Base-by-base conservation (phyloP, 257 asterid species). In the Primulina eburnea region DNA sequence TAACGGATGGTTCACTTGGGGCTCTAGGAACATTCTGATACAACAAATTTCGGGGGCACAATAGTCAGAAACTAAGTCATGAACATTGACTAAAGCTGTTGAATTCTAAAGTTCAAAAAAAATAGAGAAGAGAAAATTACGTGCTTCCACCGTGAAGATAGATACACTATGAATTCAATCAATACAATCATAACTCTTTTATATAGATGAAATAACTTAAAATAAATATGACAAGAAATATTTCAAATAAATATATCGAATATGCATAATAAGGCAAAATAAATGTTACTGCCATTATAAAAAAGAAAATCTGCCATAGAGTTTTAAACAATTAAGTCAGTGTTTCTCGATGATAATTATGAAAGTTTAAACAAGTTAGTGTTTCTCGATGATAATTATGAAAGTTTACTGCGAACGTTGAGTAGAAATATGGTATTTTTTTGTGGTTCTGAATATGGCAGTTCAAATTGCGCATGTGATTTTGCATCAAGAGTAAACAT, bases 1-100 rank as follows among this genome's bases (percentile, higher is more conserved):
- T 43, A 40, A 21, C 59, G 2, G 82, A 70, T 75, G 78, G 80
- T 75, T 70, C 77, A 67, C 62, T 75, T 55, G 79, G 71, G 58
- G 74, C 55, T 21, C 70, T 77, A 7, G 34, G 62, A 10, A 61
- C 38, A 17, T 86, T 78, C 58, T 68, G 84, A 11, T 84, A 87
- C 77, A 65, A 12, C 79, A 85, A 78, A 76, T 60, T 82, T 86
- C 40, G 72, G 28, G 3, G 17, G 2, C 32, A 20, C 55, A 12
- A 43, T 43, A 43, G 12, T 10, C 12, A 43, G n/a, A 43, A 43
- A 17, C 6, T 43, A 43, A 14, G 4, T 43, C 18, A 14, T 43
- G 55, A 43, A 43, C 55, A 43, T 43, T 43, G 55, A 1, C 55
- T 43, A 43, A 43, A 43, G 53, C 53, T 43, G 18, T 50, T 16